Conservation (phyloP, 805 yeast species). For the Metschnikowia matae region DNA sequence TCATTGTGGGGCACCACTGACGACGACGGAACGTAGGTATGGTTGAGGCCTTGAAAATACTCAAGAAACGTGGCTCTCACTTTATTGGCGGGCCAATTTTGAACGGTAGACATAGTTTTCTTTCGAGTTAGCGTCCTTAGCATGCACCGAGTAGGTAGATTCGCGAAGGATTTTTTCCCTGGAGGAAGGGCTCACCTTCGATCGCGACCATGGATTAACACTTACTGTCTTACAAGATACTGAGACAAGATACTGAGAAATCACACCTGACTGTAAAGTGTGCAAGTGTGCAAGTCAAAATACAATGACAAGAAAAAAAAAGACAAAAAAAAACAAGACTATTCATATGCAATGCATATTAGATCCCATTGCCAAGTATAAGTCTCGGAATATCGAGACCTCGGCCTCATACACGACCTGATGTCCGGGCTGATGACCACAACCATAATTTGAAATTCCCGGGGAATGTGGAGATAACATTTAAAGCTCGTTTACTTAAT, state of each 20-base stretch:
- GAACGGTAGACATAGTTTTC: constrained; percentile 15
- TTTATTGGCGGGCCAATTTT: constrained; percentile 43
- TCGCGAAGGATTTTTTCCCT: constrained; percentile 9
- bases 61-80: constrained; percentile 85
- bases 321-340: no score
- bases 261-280: neutral
- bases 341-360: no score
- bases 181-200: neutral
- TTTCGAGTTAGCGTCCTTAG: constrained; percentile 17
- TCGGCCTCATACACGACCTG: neutral
- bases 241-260: neutral
- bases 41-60: constrained; percentile 64
- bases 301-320: no score
- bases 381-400: neutral
- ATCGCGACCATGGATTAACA: neutral
- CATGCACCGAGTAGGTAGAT: constrained; percentile 8
- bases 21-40: constrained; percentile 85
- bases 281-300: no score
- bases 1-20: constrained; percentile 97
- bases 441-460: neutral
- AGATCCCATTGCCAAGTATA: neutral
- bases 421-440: neutral
- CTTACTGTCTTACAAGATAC: neutral
- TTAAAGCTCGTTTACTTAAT: neutral
- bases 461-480: neutral